phyloP scores from a whole-genome alignment of 495 filamentous ascomycete genomes.

The Amorphotheca resinae region DNA sequence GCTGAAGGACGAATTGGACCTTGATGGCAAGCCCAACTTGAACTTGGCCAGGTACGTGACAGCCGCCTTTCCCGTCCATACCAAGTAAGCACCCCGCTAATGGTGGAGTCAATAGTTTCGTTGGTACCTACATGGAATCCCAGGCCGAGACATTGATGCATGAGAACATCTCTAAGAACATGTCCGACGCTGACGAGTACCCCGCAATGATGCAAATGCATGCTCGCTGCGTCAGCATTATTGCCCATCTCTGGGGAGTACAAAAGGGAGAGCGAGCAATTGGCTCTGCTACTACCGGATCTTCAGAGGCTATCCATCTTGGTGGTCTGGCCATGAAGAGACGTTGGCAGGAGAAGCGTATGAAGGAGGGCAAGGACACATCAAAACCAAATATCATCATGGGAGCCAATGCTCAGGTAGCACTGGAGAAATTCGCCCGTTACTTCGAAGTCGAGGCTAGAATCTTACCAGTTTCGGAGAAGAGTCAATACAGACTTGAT shows the following conservation, averaged over 20 bases:
- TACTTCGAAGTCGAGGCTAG: slow-evolving; percentile 71
- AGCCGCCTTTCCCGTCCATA: neutral
- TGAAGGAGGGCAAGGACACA: slow-evolving; percentile 46
- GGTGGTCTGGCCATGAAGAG: slow-evolving; percentile 71
- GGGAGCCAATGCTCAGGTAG: slow-evolving; percentile 68
- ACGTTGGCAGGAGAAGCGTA: slow-evolving; percentile 57
- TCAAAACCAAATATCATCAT: slow-evolving; percentile 62
- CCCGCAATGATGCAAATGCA: slow-evolving; percentile 64
- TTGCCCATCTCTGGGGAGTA: slow-evolving; percentile 57
- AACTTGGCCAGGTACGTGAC: slow-evolving; percentile 46
- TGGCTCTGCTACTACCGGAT: slow-evolving; percentile 62
- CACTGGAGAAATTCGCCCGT: slow-evolving; percentile 59
- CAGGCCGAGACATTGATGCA: slow-evolving; percentile 51
- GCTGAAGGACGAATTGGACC: slow-evolving; percentile 60
- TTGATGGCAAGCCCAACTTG: slow-evolving; percentile 60
- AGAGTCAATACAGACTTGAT: slow-evolving; percentile 51
- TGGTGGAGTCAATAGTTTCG: slow-evolving; percentile 34
- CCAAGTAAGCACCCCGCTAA: neutral
- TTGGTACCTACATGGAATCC: slow-evolving; percentile 60
- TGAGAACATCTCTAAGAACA: slow-evolving; percentile 59
- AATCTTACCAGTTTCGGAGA: slow-evolving; percentile 52
- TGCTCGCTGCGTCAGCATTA: slow-evolving; percentile 56
- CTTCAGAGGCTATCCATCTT: slow-evolving; percentile 61
- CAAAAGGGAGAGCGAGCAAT: slow-evolving; percentile 54
- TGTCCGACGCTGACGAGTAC: slow-evolving; percentile 63